A percentile compares a stretch with the other conserved stretches of the same genome.
These are phyloP conservation scores for Pleurotus salmoneostramineus DNA, from an alignment of 768 basidiomycete species.

Conservation along the genomic window DNA sequence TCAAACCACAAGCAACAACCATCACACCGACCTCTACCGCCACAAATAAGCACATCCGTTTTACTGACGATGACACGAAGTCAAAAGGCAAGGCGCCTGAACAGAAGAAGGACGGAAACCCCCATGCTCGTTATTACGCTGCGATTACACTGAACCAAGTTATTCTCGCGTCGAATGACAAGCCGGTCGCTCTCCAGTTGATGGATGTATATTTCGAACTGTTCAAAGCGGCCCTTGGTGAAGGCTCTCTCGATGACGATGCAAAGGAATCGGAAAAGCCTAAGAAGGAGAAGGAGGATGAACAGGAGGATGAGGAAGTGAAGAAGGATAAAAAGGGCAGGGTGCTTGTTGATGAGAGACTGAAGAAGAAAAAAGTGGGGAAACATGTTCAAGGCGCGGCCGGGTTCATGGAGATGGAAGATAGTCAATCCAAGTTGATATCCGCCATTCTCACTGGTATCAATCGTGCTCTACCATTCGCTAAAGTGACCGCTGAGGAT, in stretches of 20 bases:
- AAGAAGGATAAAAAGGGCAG: constrained; percentile 22
- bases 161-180: constrained; percentile 64
- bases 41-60: constrained; percentile 49
- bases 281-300: constrained; percentile 9
- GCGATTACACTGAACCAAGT: constrained; percentile 95
- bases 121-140: constrained; percentile 88
- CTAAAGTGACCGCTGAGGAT: constrained; percentile 70
- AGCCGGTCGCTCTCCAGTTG: constrained; percentile 70
- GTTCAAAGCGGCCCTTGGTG: constrained; percentile 84
- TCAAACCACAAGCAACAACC: constrained; percentile 45
- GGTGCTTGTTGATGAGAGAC: constrained; percentile 25
- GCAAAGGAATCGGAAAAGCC: constrained; percentile 24
- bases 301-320: constrained; percentile 24
- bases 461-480: constrained; percentile 93
- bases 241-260: constrained; percentile 30
- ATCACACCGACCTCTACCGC: constrained; percentile 31
- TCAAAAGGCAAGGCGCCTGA: constrained; percentile 19
- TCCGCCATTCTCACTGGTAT: constrained; percentile 92
- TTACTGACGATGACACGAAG: constrained; percentile 36
- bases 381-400: constrained; percentile 53
- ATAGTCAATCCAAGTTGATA: constrained; percentile 75
- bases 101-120: constrained; percentile 44
- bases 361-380: constrained; percentile 33
- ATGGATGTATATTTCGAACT: constrained; percentile 93
- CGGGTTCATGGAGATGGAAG: constrained; percentile 73